Conservation (phyloP, 2,329 filamentous ascomycete species). For the Arachnomyces sp. region DNA sequence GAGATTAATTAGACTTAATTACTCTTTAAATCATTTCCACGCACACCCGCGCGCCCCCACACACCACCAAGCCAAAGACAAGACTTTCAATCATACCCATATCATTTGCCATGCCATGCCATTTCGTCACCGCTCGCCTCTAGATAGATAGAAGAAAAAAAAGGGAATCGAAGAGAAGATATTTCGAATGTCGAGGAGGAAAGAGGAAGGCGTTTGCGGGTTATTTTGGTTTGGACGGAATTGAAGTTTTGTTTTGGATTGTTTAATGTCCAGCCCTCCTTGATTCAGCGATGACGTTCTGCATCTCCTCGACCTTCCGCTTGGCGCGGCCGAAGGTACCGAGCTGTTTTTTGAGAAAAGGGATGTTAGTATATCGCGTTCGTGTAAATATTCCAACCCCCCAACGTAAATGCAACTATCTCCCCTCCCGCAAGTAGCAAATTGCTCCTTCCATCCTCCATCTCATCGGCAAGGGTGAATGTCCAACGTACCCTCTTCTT, state of each 20-base stretch:
- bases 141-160: not conserved
- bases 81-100: no score
- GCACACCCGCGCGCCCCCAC: no score
- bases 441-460: no score
- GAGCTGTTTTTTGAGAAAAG: slow-evolving; percentile 50
- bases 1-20: no score
- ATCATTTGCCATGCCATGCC: no score
- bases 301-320: slow-evolving; percentile 99
- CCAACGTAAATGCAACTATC: not conserved
- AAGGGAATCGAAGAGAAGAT: not conserved
- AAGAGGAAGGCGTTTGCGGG: no score
- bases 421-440: no score
- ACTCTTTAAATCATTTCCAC: no score
- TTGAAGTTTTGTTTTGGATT: slow-evolving; percentile 50
- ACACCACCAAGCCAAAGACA: no score
- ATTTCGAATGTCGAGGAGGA: slow-evolving; percentile 9
- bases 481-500: slow-evolving; percentile 97
- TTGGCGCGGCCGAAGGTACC: slow-evolving; percentile 98
- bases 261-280: slow-evolving; percentile 63
- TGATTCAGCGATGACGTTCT: slow-evolving; percentile 93
- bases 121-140: no score
- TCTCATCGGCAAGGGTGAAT: no score
- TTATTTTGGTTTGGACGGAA: no score
- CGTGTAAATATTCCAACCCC: slow-evolving; percentile 3
- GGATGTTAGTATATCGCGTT: slow-evolving; percentile 15